A percentile compares a stretch with the other conserved stretches of the same genome.
Evolutionary conservation across 1,284 basidiomycete species (phyloP).

Genomic region (Rhodofomes roseus): DNA sequence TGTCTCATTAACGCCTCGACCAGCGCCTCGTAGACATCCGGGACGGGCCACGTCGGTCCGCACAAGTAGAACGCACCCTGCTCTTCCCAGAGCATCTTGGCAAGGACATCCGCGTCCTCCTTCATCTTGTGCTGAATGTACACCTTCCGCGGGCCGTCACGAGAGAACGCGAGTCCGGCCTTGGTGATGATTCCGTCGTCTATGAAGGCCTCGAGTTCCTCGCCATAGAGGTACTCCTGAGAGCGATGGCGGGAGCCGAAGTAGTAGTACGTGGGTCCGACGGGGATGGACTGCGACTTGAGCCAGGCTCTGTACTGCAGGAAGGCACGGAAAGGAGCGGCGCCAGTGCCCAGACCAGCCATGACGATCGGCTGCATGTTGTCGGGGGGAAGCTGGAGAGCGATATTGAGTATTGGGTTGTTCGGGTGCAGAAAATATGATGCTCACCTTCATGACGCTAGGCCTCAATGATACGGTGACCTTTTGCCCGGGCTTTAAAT

Average conservation of each 20-base stretch:
- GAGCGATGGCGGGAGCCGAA: constrained; percentile 96
- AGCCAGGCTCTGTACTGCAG: constrained; percentile 92
- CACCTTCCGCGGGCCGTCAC: constrained; percentile 88
- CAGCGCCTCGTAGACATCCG: constrained; percentile 93
- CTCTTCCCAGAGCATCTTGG: constrained; percentile 66
- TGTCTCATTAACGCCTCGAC: constrained; percentile 76
- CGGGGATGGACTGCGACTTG: constrained; percentile 68
- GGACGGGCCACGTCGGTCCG: constrained; percentile 98
- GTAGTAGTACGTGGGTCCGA: constrained; percentile 95
- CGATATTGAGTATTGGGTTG: neutral
- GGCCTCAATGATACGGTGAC: constrained; percentile 98
- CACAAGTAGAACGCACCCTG: constrained; percentile 94
- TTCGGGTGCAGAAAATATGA: neutral
- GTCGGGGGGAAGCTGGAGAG: constrained; percentile 71
- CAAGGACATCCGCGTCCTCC: constrained; percentile 80
- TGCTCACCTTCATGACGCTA: constrained; percentile 94
- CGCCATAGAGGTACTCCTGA: constrained; percentile 95
- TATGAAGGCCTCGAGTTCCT: constrained; percentile 85
- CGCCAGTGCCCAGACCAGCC: constrained; percentile 97
- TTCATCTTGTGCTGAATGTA: constrained; percentile 99
- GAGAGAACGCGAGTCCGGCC: constrained; percentile 94
- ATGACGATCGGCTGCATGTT: constrained; percentile 93
- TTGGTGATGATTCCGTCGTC: constrained; percentile 82
- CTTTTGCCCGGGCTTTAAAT: constrained; percentile 82
- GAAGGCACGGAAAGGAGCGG: constrained; percentile 98